Evolutionary conservation across 1,139 yeast species (phyloP).

Genomic region (Candida pseudoviswanathii): DNA sequence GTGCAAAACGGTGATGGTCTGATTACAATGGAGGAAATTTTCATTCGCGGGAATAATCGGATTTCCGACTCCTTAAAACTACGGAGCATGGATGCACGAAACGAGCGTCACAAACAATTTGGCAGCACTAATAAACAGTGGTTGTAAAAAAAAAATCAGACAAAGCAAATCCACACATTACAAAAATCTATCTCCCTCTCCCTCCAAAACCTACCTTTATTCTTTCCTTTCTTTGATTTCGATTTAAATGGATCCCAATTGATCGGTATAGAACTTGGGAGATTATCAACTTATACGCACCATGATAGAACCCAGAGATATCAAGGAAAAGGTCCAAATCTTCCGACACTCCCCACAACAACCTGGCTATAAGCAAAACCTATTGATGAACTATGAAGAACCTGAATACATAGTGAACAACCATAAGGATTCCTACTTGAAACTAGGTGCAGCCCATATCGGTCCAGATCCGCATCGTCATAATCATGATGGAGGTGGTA

Average conservation of each 20-base stretch:
- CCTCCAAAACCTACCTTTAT: no score
- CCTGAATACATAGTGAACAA: constrained; percentile 14
- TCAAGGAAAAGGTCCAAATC: constrained; percentile 3
- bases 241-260: not conserved
- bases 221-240: not conserved
- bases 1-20: constrained; percentile 5
- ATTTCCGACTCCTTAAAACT: no score
- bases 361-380: constrained; percentile 8
- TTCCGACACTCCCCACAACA: constrained; percentile 4
- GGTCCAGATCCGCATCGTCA: not conserved
- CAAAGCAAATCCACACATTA: not conserved
- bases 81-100: not conserved
- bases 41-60: constrained; percentile 5
- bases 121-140: constrained; percentile 5
- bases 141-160: constrained; percentile 6
- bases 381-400: constrained; percentile 7
- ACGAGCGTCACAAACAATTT: constrained; percentile 4
- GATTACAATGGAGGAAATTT: constrained; percentile 5
- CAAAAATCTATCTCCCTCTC: constrained; percentile 1
- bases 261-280: not conserved
- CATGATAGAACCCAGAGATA: constrained; percentile 6
- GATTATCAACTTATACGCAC: not conserved
- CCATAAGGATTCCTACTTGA: constrained; percentile 14
- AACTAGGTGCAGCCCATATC: constrained; percentile 8
- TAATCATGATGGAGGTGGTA: no score